These are phyloP conservation scores for Ceratobasidium sp. DNA, from an alignment of 1,284 basidiomycete species.

Conservation along the genomic window DNA sequence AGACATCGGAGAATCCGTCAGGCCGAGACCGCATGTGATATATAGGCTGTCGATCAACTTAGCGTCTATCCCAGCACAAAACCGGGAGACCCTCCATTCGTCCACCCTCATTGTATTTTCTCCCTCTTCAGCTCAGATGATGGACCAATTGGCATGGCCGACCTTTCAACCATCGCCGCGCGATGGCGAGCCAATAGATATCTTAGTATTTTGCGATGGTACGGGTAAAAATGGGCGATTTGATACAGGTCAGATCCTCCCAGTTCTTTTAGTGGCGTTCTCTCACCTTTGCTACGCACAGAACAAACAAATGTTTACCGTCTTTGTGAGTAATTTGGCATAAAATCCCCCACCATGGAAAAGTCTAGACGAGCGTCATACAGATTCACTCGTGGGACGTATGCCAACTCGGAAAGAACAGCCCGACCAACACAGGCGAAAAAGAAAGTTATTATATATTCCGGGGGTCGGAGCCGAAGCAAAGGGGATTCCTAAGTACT, in stretches of 20 bases:
- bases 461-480: slow-evolving; percentile 39
- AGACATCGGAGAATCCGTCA: too few species aligned
- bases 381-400: slow-evolving; percentile 19
- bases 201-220: slow-evolving; percentile 37
- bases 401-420: slow-evolving; percentile 13
- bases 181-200: slow-evolving; percentile 8
- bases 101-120: background rate
- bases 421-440: slow-evolving; percentile 1
- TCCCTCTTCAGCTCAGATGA: background rate
- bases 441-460: slow-evolving; percentile 25
- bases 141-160: background rate
- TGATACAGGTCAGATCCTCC: background rate
- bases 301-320: slow-evolving; percentile 31
- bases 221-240: slow-evolving; percentile 33
- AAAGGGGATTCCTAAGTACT: slow-evolving; percentile 36
- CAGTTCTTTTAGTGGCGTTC: background rate
- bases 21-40: too few species aligned
- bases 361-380: too few species aligned
- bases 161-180: background rate
- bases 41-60: background rate
- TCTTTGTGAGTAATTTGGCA: too few species aligned
- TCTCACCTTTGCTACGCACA: background rate
- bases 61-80: background rate
- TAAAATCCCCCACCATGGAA: too few species aligned
- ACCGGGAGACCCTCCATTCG: background rate